Conservation (phyloP, 257 asterid genomes). For the Petunia axillaris region DNA sequence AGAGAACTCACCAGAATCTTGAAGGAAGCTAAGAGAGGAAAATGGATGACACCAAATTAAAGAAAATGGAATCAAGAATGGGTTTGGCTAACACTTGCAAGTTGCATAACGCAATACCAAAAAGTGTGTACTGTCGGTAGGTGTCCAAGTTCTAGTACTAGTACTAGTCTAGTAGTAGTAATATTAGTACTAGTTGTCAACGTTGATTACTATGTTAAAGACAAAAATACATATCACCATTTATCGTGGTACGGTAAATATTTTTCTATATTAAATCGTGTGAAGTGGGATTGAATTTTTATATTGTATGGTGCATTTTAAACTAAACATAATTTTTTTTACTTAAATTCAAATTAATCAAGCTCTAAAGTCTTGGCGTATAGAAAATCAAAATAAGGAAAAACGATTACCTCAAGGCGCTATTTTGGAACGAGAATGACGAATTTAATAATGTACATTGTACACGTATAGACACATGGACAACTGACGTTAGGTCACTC, state of each 20-base stretch:
- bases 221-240: no score
- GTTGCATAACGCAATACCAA: not conserved
- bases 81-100: not conserved
- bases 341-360: no score
- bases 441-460: not conserved
- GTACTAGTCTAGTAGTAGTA: not conserved
- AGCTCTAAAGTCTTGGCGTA: no score
- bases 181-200: not conserved
- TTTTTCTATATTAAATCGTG: no score
- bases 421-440: not conserved
- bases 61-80: not conserved
- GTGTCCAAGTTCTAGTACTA: not conserved
- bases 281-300: no score
- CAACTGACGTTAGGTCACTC: not conserved
- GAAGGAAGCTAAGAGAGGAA: not conserved
- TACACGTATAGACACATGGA: not conserved
- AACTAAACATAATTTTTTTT: no score
- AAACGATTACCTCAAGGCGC: not conserved
- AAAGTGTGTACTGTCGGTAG: conserved; percentile 6
- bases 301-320: no score
- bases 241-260: no score
- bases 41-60: not conserved
- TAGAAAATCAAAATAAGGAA: no score
- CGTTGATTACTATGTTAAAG: not conserved
- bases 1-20: conserved; percentile 20